These are phyloP conservation scores for Curvularia hawaiiensis DNA, from an alignment of 2,329 filamentous ascomycete genomes.

Conservation along the genomic window DNA sequence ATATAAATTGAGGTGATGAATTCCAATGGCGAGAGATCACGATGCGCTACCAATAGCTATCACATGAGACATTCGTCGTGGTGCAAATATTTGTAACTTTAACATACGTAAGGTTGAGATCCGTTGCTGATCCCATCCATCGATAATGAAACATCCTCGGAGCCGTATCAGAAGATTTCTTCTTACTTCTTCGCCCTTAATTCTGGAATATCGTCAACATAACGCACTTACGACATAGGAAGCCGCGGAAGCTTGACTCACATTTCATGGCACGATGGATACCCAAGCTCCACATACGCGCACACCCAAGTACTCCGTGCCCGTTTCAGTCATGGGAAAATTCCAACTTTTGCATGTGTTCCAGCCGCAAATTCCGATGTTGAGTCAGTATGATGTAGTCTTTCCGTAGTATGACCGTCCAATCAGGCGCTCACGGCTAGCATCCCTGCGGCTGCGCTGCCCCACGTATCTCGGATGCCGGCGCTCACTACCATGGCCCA, in stretches of 20 bases:
- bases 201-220: background rate
- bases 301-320: background rate
- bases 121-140: background rate
- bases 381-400: conserved; percentile 11
- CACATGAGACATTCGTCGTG: background rate
- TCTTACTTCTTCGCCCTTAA: background rate
- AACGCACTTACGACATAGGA: background rate
- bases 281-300: background rate
- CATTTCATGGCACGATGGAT: background rate
- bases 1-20: background rate
- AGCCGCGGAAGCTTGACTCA: conserved; percentile 5
- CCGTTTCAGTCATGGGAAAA: background rate
- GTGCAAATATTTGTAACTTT: background rate
- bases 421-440: conserved; percentile 2
- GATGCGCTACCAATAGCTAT: background rate
- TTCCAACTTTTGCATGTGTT: background rate
- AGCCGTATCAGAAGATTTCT: background rate
- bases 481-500: background rate
- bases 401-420: conserved; percentile 1
- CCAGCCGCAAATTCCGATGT: background rate
- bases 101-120: background rate
- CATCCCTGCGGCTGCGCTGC: conserved; percentile 2
- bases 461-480: conserved; percentile 8
- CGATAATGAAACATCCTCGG: background rate
- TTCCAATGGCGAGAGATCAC: background rate